Evolutionary conservation across 495 filamentous ascomycete species (phyloP).

Genomic region (Opeltia flavorubescens): DNA sequence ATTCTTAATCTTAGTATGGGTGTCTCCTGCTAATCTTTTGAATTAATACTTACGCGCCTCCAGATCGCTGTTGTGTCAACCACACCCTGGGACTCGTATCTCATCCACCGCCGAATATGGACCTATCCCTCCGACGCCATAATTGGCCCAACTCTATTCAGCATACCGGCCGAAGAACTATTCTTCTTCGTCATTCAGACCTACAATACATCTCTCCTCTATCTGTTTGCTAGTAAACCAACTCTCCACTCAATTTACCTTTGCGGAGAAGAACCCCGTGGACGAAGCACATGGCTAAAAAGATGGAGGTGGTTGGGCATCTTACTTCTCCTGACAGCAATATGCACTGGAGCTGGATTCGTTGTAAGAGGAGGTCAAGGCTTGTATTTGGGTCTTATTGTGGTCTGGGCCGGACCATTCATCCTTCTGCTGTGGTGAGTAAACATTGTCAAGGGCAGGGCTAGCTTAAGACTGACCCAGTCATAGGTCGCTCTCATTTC

Average conservation of each 20-base stretch:
- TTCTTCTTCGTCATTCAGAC: conserved; percentile 70
- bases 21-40: background rate
- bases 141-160: conserved; percentile 39
- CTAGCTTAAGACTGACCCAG: background rate
- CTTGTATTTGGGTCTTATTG: conserved; percentile 51
- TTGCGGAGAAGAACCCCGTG: conserved; percentile 11
- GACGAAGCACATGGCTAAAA: conserved; percentile 11
- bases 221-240: conserved; percentile 47
- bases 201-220: conserved; percentile 51
- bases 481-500: conserved; percentile 35
- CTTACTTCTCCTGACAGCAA: conserved; percentile 21
- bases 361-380: conserved; percentile 27
- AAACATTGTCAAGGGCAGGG: no score
- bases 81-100: conserved; percentile 58
- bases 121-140: conserved; percentile 49
- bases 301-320: conserved; percentile 24
- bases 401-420: conserved; percentile 52
- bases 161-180: conserved; percentile 50
- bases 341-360: conserved; percentile 25
- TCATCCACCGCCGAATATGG: conserved; percentile 49
- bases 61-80: conserved; percentile 45
- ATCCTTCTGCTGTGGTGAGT: conserved; percentile 43
- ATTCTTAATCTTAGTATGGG: conserved; percentile 33
- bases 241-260: conserved; percentile 44
- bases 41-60: background rate